A percentile compares a stretch with the other conserved stretches of the same genome.
These are phyloP conservation scores for Magnolia sinica DNA, from an alignment of 164 flowering plant genomes.

Conservation along the genomic window DNA sequence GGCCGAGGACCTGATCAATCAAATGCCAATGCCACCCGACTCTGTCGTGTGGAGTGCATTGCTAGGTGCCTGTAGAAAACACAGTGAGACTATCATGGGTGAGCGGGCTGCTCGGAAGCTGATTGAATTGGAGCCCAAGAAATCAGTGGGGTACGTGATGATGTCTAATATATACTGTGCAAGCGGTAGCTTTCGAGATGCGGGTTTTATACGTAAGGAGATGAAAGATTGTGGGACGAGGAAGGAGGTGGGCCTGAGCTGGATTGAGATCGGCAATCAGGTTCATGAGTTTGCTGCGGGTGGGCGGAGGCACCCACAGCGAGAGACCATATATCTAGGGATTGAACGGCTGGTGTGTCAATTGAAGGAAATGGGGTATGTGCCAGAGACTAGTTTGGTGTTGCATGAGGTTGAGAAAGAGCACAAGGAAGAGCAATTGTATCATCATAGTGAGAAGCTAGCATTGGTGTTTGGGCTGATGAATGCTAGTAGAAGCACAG, in stretches of 20 bases:
- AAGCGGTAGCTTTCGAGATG: constrained; percentile 44
- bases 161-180: constrained; percentile 63
- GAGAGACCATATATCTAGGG: constrained; percentile 31
- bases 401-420: constrained; percentile 64
- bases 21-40: constrained; percentile 70
- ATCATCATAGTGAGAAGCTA: constrained; percentile 76
- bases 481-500: constrained; percentile 8
- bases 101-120: constrained; percentile 46
- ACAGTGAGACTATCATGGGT: constrained; percentile 53
- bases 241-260: constrained; percentile 82
- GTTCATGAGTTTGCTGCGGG: constrained; percentile 81
- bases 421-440: constrained; percentile 63
- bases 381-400: constrained; percentile 54
- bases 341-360: constrained; percentile 35
- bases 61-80: constrained; percentile 70
- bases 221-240: constrained; percentile 50
- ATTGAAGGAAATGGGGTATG: constrained; percentile 60
- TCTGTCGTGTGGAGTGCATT: constrained; percentile 74
- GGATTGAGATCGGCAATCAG: constrained; percentile 58
- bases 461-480: constrained; percentile 63
- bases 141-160: constrained; percentile 57
- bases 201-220: constrained; percentile 46
- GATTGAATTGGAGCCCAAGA: constrained; percentile 55
- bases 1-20: constrained; percentile 48
- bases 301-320: constrained; percentile 48